These are phyloP conservation scores for Fusarium hainanense DNA, from an alignment of 2,329 filamentous ascomycete species.

Conservation along the genomic window DNA sequence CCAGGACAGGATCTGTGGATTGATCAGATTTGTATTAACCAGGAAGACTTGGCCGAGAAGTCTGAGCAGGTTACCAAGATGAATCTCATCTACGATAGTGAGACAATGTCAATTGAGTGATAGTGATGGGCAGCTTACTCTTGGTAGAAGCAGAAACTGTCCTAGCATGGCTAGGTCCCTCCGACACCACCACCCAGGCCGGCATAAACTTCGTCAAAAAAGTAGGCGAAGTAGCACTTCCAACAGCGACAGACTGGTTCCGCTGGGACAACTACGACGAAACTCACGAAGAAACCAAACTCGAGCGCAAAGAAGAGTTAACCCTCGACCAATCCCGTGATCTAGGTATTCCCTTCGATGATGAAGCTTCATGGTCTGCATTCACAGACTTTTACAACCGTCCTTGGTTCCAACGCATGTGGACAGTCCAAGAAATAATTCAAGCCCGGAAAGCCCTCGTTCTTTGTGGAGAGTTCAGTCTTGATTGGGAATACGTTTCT, in stretches of 20 bases:
- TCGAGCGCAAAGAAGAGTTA: slow-evolving; percentile 19
- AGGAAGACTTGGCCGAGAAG: slow-evolving; percentile 15
- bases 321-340: slow-evolving; percentile 17
- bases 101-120: too few relatives aligned
- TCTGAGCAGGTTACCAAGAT: slow-evolving; percentile 33
- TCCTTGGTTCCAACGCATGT: slow-evolving; percentile 38
- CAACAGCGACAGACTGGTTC: slow-evolving; percentile 31
- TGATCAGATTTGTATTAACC: slow-evolving; percentile 39
- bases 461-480: slow-evolving; percentile 18
- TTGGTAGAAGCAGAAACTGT: slow-evolving; percentile 33
- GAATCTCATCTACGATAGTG: slow-evolving; percentile 30
- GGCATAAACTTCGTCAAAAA: slow-evolving; percentile 18
- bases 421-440: slow-evolving; percentile 40
- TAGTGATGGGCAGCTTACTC: neutral
- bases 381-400: slow-evolving; percentile 30
- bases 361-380: slow-evolving; percentile 10
- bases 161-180: slow-evolving; percentile 33
- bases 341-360: slow-evolving; percentile 28
- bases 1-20: slow-evolving; percentile 29
- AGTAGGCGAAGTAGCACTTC: slow-evolving; percentile 29
- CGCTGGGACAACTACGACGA: slow-evolving; percentile 19
- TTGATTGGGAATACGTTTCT: slow-evolving; percentile 23
- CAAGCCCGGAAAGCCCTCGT: slow-evolving; percentile 35
- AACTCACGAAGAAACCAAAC: slow-evolving; percentile 1
- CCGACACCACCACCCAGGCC: neutral